Conservation (phyloP, 345 rosid species). For the Punica granatum region DNA sequence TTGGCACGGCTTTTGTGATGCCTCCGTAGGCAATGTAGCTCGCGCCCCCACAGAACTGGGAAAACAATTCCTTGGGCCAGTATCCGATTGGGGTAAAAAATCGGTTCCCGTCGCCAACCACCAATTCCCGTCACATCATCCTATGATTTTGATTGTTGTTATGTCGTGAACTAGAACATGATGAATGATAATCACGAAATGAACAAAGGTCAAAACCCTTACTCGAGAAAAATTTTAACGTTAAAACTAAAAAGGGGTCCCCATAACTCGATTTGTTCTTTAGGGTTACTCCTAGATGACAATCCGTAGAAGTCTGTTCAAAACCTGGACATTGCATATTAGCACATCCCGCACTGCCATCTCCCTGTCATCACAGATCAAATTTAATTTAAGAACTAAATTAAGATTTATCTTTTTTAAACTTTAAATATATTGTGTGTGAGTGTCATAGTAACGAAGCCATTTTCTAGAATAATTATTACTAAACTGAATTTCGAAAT, state of each 20-base stretch:
- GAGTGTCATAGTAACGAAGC: too few species aligned
- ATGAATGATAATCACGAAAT: too few species aligned
- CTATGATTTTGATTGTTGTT: too few species aligned
- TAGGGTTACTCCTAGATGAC: background rate
- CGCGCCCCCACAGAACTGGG: background rate
- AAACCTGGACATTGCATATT: background rate
- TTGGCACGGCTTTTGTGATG: background rate
- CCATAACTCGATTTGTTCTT: background rate
- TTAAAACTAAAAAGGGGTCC: background rate
- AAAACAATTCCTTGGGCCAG: slow-evolving; percentile 3
- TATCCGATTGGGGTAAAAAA: background rate
- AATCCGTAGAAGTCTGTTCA: background rate
- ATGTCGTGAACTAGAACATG: too few species aligned
- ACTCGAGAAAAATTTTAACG: too few species aligned
- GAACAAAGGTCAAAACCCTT: too few species aligned
- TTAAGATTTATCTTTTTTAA: too few species aligned
- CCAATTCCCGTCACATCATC: background rate
- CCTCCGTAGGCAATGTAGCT: background rate
- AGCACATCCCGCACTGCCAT: background rate
- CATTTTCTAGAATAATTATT: too few species aligned
- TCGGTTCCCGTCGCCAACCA: background rate
- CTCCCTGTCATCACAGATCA: background rate
- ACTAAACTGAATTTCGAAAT: too few species aligned
- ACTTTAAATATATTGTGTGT: too few species aligned
- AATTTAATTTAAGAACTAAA: too few species aligned